These are phyloP conservation scores for Amaranthus cruentus DNA, from an alignment of 148 eudicot species.

Conservation along the genomic window DNA sequence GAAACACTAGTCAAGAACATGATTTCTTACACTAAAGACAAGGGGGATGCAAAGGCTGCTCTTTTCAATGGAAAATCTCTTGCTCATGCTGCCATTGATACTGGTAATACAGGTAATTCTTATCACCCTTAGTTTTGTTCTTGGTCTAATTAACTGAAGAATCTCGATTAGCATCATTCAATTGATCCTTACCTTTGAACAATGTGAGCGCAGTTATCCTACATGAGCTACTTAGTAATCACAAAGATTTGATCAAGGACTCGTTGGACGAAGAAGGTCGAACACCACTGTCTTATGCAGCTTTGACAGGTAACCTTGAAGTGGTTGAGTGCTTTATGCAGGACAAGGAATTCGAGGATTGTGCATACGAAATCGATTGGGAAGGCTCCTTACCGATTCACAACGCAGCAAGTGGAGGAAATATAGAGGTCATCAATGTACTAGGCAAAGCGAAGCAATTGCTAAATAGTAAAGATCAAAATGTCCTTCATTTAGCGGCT, in stretches of 20 bases:
- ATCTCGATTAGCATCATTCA: too few relatives aligned
- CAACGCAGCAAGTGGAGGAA: constrained; percentile 17
- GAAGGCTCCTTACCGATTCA: constrained; percentile 26
- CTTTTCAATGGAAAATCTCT: too few relatives aligned
- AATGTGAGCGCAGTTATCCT: constrained; percentile 7
- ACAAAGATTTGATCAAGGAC: not conserved
- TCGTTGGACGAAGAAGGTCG: constrained; percentile 8
- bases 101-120: too few relatives aligned
- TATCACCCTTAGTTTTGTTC: too few relatives aligned
- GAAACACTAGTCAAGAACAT: too few relatives aligned
- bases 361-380: not conserved
- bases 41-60: too few relatives aligned
- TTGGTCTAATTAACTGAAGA: too few relatives aligned
- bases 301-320: constrained; percentile 18
- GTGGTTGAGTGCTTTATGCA: constrained; percentile 14
- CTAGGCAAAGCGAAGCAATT: constrained; percentile 2
- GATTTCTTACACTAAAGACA: too few relatives aligned
- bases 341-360: not conserved
- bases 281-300: constrained; percentile 23
- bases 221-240: not conserved
- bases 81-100: too few relatives aligned
- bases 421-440: constrained; percentile 12
- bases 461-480: constrained; percentile 21
- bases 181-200: too few relatives aligned
- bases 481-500: constrained; percentile 27